Conservation (phyloP, 306 rosid genomes). For the Pyrus communis region DNA sequence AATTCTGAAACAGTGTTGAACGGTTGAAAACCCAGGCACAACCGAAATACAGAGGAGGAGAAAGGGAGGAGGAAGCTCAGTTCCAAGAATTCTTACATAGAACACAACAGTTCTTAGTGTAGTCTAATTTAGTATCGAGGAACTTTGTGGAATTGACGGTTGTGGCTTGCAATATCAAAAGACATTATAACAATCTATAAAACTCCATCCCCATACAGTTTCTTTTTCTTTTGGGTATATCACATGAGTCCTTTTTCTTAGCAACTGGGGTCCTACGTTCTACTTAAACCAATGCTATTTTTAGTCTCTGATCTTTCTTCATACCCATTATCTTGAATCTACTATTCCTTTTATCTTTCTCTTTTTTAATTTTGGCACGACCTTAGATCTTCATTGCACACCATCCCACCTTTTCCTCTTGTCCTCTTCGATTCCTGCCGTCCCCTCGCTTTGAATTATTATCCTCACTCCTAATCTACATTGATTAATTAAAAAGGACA, state of each 20-base stretch:
- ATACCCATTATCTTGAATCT: neutral
- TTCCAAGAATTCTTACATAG: neutral
- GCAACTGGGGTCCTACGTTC: neutral
- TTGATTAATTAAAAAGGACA: neutral
- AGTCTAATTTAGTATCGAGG: neutral
- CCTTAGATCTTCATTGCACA: neutral
- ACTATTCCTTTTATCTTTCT: neutral
- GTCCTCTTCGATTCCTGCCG: neutral
- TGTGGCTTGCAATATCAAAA: neutral
- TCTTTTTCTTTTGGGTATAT: neutral
- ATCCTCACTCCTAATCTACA: neutral
- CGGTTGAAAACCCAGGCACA: neutral
- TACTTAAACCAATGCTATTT: neutral
- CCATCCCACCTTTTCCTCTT: neutral
- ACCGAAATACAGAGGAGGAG: neutral
- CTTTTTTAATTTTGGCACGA: neutral
- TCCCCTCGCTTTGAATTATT: neutral
- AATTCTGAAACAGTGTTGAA: neutral
- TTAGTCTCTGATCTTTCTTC: neutral
- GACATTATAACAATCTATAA: neutral
- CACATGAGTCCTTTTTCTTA: neutral
- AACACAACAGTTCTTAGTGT: neutral
- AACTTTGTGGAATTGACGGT: neutral
- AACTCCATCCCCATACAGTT: neutral
- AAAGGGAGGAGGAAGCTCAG: neutral